A percentile compares a stretch with the other conserved stretches of the same genome.
Conservation (phyloP, 106 monocot genomes). For the Platanthera zijinensis region DNA sequence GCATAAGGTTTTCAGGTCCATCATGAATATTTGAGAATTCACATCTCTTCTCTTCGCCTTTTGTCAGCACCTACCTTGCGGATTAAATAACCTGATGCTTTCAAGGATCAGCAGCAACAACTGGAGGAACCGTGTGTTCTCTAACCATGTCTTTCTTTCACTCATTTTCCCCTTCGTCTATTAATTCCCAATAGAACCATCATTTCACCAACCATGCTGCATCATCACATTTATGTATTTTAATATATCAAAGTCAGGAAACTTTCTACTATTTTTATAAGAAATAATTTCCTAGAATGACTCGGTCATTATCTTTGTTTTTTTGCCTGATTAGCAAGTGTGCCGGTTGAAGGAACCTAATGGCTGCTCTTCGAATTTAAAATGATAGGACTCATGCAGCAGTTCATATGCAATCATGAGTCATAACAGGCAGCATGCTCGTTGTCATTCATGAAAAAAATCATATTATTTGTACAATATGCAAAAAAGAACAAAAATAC, state of each 20-base stretch:
- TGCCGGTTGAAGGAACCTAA: neutral
- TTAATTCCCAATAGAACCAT: neutral
- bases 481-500: constrained; percentile 15
- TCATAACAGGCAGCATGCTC: neutral
- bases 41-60: neutral
- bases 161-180: neutral
- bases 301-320: neutral
- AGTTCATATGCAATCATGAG: neutral
- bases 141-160: neutral
- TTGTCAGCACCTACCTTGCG: neutral
- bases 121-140: neutral
- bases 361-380: neutral
- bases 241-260: neutral
- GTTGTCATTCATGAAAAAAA: neutral
- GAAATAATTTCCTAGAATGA: neutral
- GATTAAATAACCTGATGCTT: neutral
- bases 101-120: neutral
- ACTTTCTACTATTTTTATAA: neutral
- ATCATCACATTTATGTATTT: neutral
- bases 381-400: neutral
- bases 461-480: neutral
- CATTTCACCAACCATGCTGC: neutral
- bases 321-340: neutral
- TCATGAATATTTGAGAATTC: neutral
- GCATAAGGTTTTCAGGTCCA: neutral